Evolutionary conservation across 192 early-diverging fungal genomes (phyloP).

Genomic region (Entomortierella lignicola): DNA sequence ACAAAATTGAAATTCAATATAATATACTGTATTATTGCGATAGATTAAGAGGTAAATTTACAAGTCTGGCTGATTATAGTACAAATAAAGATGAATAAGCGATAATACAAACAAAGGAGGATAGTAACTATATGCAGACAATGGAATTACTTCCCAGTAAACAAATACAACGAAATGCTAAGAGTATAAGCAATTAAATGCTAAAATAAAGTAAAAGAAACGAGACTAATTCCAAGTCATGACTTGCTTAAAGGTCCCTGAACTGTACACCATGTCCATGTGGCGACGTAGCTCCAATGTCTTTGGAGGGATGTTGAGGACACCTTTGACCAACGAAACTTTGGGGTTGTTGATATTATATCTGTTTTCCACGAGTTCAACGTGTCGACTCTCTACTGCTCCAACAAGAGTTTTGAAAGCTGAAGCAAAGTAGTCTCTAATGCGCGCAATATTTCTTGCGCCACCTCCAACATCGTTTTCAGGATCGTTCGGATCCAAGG

Average conservation of each 20-base stretch:
- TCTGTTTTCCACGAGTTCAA: neutral
- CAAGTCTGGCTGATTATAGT: no score
- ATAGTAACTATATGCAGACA: no score
- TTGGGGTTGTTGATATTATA: neutral
- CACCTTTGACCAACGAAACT: conserved; percentile 23
- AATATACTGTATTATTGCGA: no score
- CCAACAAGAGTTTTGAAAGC: neutral
- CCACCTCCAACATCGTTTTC: neutral
- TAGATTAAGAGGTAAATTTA: no score
- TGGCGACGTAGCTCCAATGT: conserved; percentile 14
- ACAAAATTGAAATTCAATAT: no score
- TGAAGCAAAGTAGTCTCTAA: neutral
- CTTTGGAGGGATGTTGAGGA: conserved; percentile 10
- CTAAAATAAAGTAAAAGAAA: neutral
- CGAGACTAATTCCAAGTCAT: neutral
- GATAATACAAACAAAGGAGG: no score
- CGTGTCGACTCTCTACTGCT: neutral
- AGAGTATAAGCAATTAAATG: neutral
- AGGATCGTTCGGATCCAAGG: conserved; percentile 34
- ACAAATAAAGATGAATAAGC: no score
- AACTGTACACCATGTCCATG: conserved; percentile 13
- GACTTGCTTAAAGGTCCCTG: neutral
- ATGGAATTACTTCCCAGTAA: no score
- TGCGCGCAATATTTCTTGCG: neutral
- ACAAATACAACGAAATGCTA: no score